Conservation (phyloP, 805 yeast species). For the Lachancea meyersii region DNA sequence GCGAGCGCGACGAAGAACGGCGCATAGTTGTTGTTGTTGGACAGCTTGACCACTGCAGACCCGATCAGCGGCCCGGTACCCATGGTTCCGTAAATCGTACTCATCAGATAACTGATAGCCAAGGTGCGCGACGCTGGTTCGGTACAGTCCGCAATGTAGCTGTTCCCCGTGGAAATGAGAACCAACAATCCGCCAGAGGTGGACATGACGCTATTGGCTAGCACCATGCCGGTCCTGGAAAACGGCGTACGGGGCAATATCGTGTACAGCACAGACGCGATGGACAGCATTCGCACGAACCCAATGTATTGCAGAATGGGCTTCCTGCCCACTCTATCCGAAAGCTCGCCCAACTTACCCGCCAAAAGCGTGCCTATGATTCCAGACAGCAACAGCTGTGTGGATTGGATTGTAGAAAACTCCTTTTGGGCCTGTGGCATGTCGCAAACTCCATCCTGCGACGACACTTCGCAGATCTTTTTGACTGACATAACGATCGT, state of each 20-base stretch:
- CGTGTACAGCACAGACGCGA: constrained; percentile 16
- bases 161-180: constrained; percentile 51
- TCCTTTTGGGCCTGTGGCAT: constrained; percentile 37
- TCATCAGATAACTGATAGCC: constrained; percentile 52
- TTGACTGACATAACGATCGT: constrained; percentile 32
- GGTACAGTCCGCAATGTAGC: constrained; percentile 71
- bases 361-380: constrained; percentile 45
- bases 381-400: constrained; percentile 38
- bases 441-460: constrained; percentile 32
- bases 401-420: constrained; percentile 46
- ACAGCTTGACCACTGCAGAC: constrained; percentile 32
- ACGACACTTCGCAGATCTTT: constrained; percentile 35
- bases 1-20: constrained; percentile 32
- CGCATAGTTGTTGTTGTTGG: constrained; percentile 25
- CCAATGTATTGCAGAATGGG: constrained; percentile 38
- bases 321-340: constrained; percentile 61
- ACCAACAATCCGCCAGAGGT: constrained; percentile 60
- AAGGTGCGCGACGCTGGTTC: constrained; percentile 53
- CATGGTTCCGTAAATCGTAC: constrained; percentile 53
- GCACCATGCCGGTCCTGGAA: constrained; percentile 36
- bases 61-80: constrained; percentile 63
- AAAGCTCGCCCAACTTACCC: constrained; percentile 56
- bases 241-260: constrained; percentile 35
- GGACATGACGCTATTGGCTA: constrained; percentile 41
- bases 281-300: constrained; percentile 21